A percentile compares a stretch with the other conserved stretches of the same genome.
These are phyloP conservation scores for Aspergillus leporis DNA, from an alignment of 495 filamentous ascomycete species.

Conservation along the genomic window DNA sequence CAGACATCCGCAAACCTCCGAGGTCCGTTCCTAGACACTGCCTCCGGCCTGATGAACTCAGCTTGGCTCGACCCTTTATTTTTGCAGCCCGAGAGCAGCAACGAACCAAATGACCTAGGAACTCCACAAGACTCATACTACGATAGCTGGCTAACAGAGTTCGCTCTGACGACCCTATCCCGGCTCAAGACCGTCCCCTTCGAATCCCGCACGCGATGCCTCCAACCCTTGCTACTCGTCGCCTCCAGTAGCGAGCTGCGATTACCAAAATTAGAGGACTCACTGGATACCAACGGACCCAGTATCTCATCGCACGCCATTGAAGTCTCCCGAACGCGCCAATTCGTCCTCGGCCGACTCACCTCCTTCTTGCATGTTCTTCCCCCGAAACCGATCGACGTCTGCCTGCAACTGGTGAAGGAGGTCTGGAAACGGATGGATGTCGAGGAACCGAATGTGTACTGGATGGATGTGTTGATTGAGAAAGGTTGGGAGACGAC, in stretches of 20 bases:
- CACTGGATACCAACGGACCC: constrained; percentile 20
- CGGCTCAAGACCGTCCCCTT: constrained; percentile 52
- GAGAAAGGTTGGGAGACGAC: constrained; percentile 59
- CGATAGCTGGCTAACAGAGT: constrained; percentile 52
- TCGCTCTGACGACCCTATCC: constrained; percentile 53
- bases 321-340: constrained; percentile 46
- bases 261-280: constrained; percentile 29
- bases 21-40: constrained; percentile 34
- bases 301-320: constrained; percentile 47
- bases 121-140: constrained; percentile 22
- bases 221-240: constrained; percentile 56
- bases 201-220: constrained; percentile 55
- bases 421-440: constrained; percentile 57
- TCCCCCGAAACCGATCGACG: constrained; percentile 54
- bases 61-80: constrained; percentile 19
- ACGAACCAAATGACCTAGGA: constrained; percentile 2
- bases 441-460: constrained; percentile 35
- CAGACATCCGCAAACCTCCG: constrained; percentile 5
- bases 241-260: constrained; percentile 51
- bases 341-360: constrained; percentile 49
- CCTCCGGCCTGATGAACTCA: constrained; percentile 20
- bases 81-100: not conserved
- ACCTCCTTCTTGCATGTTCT: constrained; percentile 49
- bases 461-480: constrained; percentile 61
- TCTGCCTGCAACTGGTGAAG: constrained; percentile 46